Evolutionary conservation across 148 eudicot species (phyloP), one percentile per base, ranked within the genome.

Genomic region (Oxyria digyna): DNA sequence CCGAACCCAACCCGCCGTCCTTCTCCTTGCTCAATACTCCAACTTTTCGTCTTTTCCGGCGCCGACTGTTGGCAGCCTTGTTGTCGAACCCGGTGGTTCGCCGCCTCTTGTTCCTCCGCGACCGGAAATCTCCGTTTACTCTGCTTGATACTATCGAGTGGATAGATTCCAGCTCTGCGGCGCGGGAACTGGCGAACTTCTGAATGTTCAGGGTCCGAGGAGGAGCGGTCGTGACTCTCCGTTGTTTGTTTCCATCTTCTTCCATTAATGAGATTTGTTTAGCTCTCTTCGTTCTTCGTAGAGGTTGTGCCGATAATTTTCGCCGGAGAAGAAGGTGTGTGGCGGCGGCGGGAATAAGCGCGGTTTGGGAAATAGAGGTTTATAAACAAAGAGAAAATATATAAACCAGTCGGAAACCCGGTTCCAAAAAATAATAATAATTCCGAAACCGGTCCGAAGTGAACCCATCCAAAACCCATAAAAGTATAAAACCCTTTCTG

Each of bases 101-200:
- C 70, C 89, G 81, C 79, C 96, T 85, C 79, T 85, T 89, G 79
- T 80, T 83, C 66, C 95, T 85, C 62, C 42, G 83, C 3, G 89
- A 86, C 3, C 87, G 83, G 35, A 84, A 87, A 78, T 90, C 88
- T 33, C 78, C 75, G 72, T 81, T 71, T 64, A 88, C 65, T 33
- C 92, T 89, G 18, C 69, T 75, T 2, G 88, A 73, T 37, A 90
- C 70, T 32, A 88, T 71, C 13, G 96, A 85, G 73, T 90, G 86
- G 75, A 93, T 92, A 27, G 86, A 63, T 21, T 83, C 79, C 3
- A 93, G 84, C 71, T 93, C 98, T 20, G 86, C 27, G 70, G 90
- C 84, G 18, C 95, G 82, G 40, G 89, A 79, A 42, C 86, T 88
- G 12, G 92, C 87, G 43, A 79, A 90, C 62, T 85, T 86, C 3